phyloP scores from a whole-genome alignment of 2,329 filamentous ascomycete genomes.

The Hawksworthiomyces lignivorus region DNA sequence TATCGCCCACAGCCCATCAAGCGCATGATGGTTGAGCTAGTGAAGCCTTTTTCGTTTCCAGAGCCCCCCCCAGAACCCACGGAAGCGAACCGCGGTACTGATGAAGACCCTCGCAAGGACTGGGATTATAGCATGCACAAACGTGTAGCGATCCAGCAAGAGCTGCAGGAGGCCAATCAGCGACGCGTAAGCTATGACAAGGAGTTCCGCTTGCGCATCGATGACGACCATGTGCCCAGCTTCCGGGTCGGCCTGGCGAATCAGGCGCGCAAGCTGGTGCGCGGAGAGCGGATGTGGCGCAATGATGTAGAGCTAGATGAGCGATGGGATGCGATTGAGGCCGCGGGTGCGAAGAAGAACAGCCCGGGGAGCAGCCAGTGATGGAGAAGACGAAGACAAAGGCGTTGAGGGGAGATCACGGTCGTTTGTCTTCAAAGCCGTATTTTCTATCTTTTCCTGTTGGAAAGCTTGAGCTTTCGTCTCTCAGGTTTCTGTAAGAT shows the following conservation, averaged over 20 bases:
- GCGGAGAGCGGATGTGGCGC: constrained; percentile 54
- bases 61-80: constrained; percentile 52
- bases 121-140: constrained; percentile 58
- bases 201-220: constrained; percentile 22
- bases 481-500: no score
- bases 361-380: background rate
- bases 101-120: constrained; percentile 26
- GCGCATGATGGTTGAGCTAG: constrained; percentile 91
- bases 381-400: no score
- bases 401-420: no score
- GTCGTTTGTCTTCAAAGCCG: no score
- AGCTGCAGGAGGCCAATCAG: constrained; percentile 23
- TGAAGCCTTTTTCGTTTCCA: constrained; percentile 83
- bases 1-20: constrained; percentile 69
- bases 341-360: constrained; percentile 17
- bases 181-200: constrained; percentile 15
- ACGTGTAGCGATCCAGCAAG: constrained; percentile 18
- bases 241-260: constrained; percentile 35
- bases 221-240: constrained; percentile 29
- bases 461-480: no score
- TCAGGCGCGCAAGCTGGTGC: constrained; percentile 56
- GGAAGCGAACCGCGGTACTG: constrained; percentile 6
- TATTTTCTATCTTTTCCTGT: no score
- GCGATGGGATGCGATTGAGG: constrained; percentile 35
- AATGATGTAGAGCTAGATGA: constrained; percentile 38